Evolutionary conservation across 225 moss, liverwort and hornwort genomes (phyloP).

Genomic region (Sphagnum contortum): DNA sequence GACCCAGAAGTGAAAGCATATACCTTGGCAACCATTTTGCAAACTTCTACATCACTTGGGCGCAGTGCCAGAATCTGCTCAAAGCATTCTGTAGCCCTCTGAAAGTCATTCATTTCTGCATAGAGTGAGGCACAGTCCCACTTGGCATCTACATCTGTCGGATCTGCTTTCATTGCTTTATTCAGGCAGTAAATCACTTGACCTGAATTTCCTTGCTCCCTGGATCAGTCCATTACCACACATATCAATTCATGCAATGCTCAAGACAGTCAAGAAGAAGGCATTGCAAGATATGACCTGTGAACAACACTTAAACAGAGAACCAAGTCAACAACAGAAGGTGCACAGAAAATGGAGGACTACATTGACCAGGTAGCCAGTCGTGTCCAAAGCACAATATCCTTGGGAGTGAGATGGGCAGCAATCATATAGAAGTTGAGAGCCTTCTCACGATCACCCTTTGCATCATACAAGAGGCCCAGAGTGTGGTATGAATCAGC

Average conservation of each 20-base stretch:
- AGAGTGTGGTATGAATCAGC: conserved; percentile 96
- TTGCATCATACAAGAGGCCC: conserved; percentile 89
- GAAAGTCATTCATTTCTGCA: conserved; percentile 71
- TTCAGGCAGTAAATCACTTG: conserved; percentile 95
- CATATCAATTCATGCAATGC: not conserved
- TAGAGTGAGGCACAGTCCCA: conserved; percentile 96
- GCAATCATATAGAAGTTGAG: conserved; percentile 99
- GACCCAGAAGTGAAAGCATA: not conserved
- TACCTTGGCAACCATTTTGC: conserved; percentile 99
- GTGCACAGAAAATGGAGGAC: too few species aligned
- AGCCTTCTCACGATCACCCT: conserved; percentile 93
- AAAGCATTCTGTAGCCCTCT: conserved; percentile 87
- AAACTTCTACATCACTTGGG: conserved; percentile 80
- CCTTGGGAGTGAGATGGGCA: conserved; percentile 94
- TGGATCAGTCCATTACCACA: conserved; percentile 13
- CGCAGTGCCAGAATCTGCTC: conserved; percentile 76
- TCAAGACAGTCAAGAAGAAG: too few species aligned
- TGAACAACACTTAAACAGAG: too few species aligned
- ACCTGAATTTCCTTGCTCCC: conserved; percentile 90
- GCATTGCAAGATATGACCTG: too few species aligned
- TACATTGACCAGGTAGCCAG: conserved; percentile 99
- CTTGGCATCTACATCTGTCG: conserved; percentile 92
- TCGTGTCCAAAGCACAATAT: conserved; percentile 92
- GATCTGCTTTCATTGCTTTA: conserved; percentile 93
- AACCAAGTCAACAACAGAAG: too few species aligned